Base-by-base conservation (phyloP, 495 filamentous ascomycete species). In the Rusavskia elegans region DNA sequence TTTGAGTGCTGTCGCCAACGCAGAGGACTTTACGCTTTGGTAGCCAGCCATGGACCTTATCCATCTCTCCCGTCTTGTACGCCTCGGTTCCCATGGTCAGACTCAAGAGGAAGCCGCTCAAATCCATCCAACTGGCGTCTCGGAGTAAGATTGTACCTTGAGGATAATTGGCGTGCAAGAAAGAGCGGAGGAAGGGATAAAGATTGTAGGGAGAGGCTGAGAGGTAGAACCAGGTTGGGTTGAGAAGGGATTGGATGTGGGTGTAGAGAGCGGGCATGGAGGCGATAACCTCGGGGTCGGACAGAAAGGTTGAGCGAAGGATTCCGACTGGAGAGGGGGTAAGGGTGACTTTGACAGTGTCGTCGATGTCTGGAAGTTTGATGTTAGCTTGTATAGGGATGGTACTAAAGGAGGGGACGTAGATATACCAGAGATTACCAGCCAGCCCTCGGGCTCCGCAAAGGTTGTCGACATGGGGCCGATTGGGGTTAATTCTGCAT, bases 171-270 rank as follows among this genome's bases (percentile, higher is more conserved):
- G 70, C 58, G 50, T 81, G 67, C 0, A 86, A 67, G 71, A 97
- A 73, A 0, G 69, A 58, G 53, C 72, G 78, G n/a, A 96, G 77
- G 68, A 94, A 93, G 2, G 84, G 80, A 64, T 95, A 95, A 3
- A 97, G 77, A 56, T 94, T 95, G 71, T 96, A 95, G 1, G 90
- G 90, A 2, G 87, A 94, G 1, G 90, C 90, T 5, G 87, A 93
- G 48, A 97, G 78, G 67, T 97, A 97, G 67, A 92, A 95, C 77
- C 83, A 95, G 1, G 85, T 74, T 10, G 90, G 82, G 39, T 42
- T 53, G 4, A 84, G 72, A 50, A 75, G 57, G 11, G 67, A 63
- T 46, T 80, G 68, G 27, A 92, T 71, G 50, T 79, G 67, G 20
- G 59, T 57, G 66, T 97, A 97, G 2, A 95, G 70, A 59, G 87